A percentile compares a stretch with the other conserved stretches of the same genome.
phyloP scores from a whole-genome alignment of 345 rosid genomes.

The Populus ilicifolia region DNA sequence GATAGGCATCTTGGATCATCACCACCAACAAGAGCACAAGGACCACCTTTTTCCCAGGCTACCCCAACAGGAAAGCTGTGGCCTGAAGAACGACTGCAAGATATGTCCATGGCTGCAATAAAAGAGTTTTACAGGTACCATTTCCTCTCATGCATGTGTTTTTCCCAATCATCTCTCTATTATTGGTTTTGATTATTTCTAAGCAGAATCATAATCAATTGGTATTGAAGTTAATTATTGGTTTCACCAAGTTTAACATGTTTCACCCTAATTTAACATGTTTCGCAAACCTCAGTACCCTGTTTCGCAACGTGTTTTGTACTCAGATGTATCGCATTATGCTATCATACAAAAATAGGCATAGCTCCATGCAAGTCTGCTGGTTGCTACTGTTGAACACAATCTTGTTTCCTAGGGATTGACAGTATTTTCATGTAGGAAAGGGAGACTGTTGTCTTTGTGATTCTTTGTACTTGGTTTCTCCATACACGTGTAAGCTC shows the following conservation, averaged over 20 bases:
- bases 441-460: background rate
- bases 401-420: background rate
- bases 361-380: background rate
- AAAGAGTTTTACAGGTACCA: constrained; percentile 89
- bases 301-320: background rate
- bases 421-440: background rate
- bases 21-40: constrained; percentile 41
- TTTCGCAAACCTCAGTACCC: background rate
- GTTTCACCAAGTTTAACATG: background rate
- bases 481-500: background rate
- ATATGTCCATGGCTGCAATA: constrained; percentile 68
- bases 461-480: background rate
- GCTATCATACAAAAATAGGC: background rate
- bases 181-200: background rate
- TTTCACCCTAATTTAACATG: background rate
- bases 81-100: constrained; percentile 57
- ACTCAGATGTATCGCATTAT: too few species aligned
- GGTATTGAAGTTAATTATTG: background rate
- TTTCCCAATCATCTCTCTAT: background rate
- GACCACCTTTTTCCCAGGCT: constrained; percentile 34
- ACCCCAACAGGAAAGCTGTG: constrained; percentile 44
- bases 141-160: background rate
- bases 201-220: background rate
- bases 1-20: constrained; percentile 53
- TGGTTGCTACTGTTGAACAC: background rate